Evolutionary conservation across 2,329 filamentous ascomycete species (phyloP).

Genomic region (Epichloe sp.): DNA sequence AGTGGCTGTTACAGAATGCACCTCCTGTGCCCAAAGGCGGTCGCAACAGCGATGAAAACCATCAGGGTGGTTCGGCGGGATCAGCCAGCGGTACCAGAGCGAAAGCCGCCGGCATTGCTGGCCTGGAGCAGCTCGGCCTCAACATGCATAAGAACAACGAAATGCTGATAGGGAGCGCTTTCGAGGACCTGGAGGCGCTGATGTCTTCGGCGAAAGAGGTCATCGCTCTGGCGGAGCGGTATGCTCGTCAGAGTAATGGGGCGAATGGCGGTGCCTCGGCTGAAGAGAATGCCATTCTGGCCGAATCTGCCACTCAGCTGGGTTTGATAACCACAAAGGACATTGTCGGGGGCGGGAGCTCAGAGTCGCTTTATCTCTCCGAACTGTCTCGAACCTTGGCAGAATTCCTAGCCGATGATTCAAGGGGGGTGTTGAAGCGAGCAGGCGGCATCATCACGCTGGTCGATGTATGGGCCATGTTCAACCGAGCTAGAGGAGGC

Average conservation of each 20-base stretch:
- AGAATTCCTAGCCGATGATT: constrained; percentile 80
- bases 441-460: constrained; percentile 82
- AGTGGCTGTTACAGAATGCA: constrained; percentile 86
- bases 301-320: constrained; percentile 65
- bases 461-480: constrained; percentile 86
- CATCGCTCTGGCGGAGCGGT: constrained; percentile 79
- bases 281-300: constrained; percentile 63
- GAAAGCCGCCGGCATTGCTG: constrained; percentile 78
- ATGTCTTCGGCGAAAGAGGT: constrained; percentile 98
- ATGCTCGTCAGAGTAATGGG: constrained; percentile 54
- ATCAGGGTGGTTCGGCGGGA: constrained; percentile 13
- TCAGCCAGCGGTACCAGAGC: constrained; percentile 19
- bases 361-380: constrained; percentile 78
- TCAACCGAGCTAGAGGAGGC: constrained; percentile 84
- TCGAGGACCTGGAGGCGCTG: constrained; percentile 88
- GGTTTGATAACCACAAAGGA: constrained; percentile 87
- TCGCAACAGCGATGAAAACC: constrained; percentile 22
- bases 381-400: constrained; percentile 75
- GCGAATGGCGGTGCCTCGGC: constrained; percentile 46
- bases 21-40: constrained; percentile 66
- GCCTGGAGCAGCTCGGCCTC: constrained; percentile 72
- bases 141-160: constrained; percentile 88
- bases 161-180: constrained; percentile 80
- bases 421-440: constrained; percentile 59
- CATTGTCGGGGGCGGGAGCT: constrained; percentile 64